Percentiles rank a stretch among this genome's conserved stretches.
Evolutionary conservation across 768 basidiomycete species (phyloP).

Genomic region (Kwoniella dejecticola): DNA sequence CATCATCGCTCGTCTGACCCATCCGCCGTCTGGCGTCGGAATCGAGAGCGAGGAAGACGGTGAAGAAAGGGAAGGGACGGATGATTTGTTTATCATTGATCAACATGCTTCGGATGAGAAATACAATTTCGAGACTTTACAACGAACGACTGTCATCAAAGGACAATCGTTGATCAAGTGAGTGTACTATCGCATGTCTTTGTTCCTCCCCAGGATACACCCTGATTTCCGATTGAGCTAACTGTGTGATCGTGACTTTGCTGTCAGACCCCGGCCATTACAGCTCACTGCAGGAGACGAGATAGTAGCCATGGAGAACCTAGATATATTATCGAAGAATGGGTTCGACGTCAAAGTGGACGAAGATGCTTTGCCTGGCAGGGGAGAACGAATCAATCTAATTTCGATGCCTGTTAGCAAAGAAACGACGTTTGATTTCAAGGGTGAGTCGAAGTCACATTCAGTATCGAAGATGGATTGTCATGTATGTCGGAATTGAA

Average conservation of each 20-base stretch:
- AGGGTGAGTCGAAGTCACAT: constrained; percentile 68
- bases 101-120: constrained; percentile 99
- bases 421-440: constrained; percentile 81
- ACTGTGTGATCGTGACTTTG: background rate
- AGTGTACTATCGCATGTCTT: constrained; percentile 39
- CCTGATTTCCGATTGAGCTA: too few species aligned
- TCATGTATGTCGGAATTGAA: too few species aligned
- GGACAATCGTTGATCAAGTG: constrained; percentile 82
- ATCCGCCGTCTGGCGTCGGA: background rate
- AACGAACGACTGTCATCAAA: constrained; percentile 83
- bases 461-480: too few species aligned
- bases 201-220: too few species aligned
- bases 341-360: constrained; percentile 80
- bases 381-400: constrained; percentile 62
- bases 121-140: constrained; percentile 94
- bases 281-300: constrained; percentile 89
- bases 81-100: constrained; percentile 95
- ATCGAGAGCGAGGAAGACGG: background rate
- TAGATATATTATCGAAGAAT: constrained; percentile 77
- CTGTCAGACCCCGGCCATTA: constrained; percentile 68
- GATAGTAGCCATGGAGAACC: constrained; percentile 79
- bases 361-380: constrained; percentile 59
- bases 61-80: constrained; percentile 57
- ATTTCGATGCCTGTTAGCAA: constrained; percentile 88
- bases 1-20: constrained; percentile 71